Evolutionary conservation across 768 basidiomycete genomes (phyloP), one percentile per base, ranked within the genome.

Genomic region (Nevesoporus exiguus): DNA sequence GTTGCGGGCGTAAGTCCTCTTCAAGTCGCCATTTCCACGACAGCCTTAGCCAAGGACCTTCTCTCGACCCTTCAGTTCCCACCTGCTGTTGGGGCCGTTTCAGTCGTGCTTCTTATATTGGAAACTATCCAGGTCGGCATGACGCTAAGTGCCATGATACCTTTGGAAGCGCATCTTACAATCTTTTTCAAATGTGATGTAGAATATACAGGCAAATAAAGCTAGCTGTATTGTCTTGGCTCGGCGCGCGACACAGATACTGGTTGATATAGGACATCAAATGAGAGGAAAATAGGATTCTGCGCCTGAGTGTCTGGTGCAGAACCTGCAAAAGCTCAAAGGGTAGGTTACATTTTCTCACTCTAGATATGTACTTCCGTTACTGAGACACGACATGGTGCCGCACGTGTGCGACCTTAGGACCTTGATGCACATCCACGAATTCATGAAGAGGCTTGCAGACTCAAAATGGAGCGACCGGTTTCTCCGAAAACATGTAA

Each of bases 281-380:
- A 79, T 80, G 77, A 65, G 63, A 9, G 77, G 72, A 31, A 65
- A 73, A 43, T 77, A 75, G 73, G 71, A 76, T n/a, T 62, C 66
- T 34, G 76, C 77, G 0, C 76, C 79, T 0, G 64, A 67, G 22
- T 60, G 69, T 5, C 60, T 80, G 17, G 49, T 76, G 9, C 72
- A 67, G 47, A 78, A 76, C 47, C 45, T 80, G 27, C 61, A 65
- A 25, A 71, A 69, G 49, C 78, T 79, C 36, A 73, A 78, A 47
- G 51, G 61, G 78, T 79, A 47, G 17, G 71, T 61, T 24, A 49
- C 44, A 25, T 31, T 39, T 33, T 21, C 6, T 53, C n/a, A n/a
- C n/a, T 21, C 13, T 41, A 33, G 19, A 39, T 22, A 7, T 24
- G 8, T 21, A 10, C 24, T 6, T 10, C 15, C 19, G 14, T 7